phyloP scores from a whole-genome alignment of 495 filamentous ascomycete species.

The Cladorrhinum samala region DNA sequence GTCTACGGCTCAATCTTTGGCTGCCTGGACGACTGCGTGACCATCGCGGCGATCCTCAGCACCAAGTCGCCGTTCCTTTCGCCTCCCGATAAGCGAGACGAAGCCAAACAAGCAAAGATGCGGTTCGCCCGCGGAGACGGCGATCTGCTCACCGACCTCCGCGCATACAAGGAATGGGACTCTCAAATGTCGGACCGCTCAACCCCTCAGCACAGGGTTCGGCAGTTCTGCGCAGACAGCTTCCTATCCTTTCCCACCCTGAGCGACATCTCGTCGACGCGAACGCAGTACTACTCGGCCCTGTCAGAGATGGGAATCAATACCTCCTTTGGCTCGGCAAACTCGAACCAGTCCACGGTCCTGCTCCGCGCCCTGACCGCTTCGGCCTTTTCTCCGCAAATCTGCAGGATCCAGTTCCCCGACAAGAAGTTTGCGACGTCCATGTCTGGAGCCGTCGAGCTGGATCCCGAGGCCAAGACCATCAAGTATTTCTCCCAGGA shows the following conservation, averaged over 20 bases:
- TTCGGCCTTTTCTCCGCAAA: slow-evolving; percentile 82
- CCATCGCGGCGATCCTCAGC: slow-evolving; percentile 86
- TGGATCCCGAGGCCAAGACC: slow-evolving; percentile 85
- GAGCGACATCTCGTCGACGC: slow-evolving; percentile 78
- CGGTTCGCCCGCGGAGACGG: slow-evolving; percentile 72
- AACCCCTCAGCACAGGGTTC: slow-evolving; percentile 56
- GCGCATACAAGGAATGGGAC: slow-evolving; percentile 78
- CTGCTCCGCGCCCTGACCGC: slow-evolving; percentile 87
- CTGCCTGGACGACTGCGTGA: slow-evolving; percentile 79
- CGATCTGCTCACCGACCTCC: slow-evolving; percentile 79
- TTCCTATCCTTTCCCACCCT: slow-evolving; percentile 81
- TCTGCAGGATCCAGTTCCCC: slow-evolving; percentile 84
- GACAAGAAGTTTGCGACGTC: slow-evolving; percentile 90
- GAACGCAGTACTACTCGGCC: slow-evolving; percentile 76
- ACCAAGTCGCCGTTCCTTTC: slow-evolving; percentile 78
- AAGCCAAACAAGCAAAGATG: slow-evolving; percentile 68
- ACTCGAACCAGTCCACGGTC: slow-evolving; percentile 30
- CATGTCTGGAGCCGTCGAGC: slow-evolving; percentile 76
- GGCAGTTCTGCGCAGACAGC: slow-evolving; percentile 78
- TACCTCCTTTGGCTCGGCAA: slow-evolving; percentile 25
- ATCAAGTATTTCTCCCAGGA: slow-evolving; percentile 91
- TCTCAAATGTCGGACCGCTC: slow-evolving; percentile 47
- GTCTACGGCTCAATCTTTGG: slow-evolving; percentile 92
- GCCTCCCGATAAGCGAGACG: slow-evolving; percentile 72
- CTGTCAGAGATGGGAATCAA: slow-evolving; percentile 78